Base-by-base conservation (phyloP, 495 filamentous ascomycete species). In the Ramalina peruviana region DNA sequence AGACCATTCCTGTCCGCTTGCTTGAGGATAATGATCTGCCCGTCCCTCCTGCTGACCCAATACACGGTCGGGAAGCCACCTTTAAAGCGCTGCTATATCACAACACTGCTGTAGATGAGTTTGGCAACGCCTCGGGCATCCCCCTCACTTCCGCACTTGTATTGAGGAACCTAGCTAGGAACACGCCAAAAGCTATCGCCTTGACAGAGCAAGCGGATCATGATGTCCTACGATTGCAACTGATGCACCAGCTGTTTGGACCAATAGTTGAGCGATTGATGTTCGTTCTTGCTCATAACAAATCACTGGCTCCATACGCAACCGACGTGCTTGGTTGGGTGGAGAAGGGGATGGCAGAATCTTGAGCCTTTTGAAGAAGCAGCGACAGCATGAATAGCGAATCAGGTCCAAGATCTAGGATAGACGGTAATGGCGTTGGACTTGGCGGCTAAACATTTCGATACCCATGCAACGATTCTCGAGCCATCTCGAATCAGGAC, bases 141-240 rank as follows among this genome's bases (percentile, higher is more conserved):
- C 86, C 92, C 7, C 75, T 94, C 36, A 86, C 85, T 37, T 84
- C 85, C 23, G 81, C 83, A 10, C 67, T 96, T 20, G 85, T 99
- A 3, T 67, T 99, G 54, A 79, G 92, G 30, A 99, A 97, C 59
- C 75, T 99, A 21, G 86, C 87, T 3, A 73, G 83, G 19, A 83
- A 88, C 45, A 70, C 88, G 0, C 74, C 80, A 0, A 66, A 58
- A 40, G 58, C 58, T 26, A 43, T 51, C 15, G 46, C 36, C 3
- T 16, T 51, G 16, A 25, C 53, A 6, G 37, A 48, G 6, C 19
- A 27, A 4, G 54, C 19, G 15, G 52, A 50, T 13, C 56, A 49
- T 26, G 56, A 46, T 20, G 48, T 19, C 4, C 15, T 58, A 12
- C 33, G 43, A 1, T 45, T 74, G 50, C 65, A 67, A 52, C 66